Conservation (phyloP, 768 basidiomycete species). For the Phlegmacium glaucopus region DNA sequence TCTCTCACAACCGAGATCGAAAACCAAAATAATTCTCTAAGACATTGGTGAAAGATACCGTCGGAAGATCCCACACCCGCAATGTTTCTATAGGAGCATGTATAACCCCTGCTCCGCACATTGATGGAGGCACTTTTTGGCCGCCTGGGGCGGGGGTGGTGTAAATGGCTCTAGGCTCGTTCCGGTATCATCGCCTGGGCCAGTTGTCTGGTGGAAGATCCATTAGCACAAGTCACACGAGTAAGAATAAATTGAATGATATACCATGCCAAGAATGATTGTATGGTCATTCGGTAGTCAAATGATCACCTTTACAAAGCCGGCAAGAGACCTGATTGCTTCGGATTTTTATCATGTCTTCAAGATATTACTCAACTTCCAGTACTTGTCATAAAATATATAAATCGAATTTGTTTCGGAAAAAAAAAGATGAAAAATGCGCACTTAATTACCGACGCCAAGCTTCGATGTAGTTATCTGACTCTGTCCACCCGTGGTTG, state of each 20-base stretch:
- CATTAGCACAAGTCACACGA: not conserved
- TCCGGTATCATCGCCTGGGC: too few relatives aligned
- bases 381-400: slow-evolving; percentile 36
- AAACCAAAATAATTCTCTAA: slow-evolving; percentile 83
- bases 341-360: slow-evolving; percentile 69
- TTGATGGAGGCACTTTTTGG: slow-evolving; percentile 93
- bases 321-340: slow-evolving; percentile 83
- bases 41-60: slow-evolving; percentile 95
- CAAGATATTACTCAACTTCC: slow-evolving; percentile 64
- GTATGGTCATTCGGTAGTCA: slow-evolving; percentile 99
- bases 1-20: slow-evolving; percentile 86
- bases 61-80: slow-evolving; percentile 79
- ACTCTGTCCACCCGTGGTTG: slow-evolving; percentile 86
- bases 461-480: too few relatives aligned
- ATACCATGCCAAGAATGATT: slow-evolving; percentile 83
- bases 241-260: slow-evolving; percentile 12
- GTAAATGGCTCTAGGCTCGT: slow-evolving; percentile 32
- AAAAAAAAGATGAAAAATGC: slow-evolving; percentile 10
- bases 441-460: slow-evolving; percentile 62
- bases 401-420: not conserved
- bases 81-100: slow-evolving; percentile 77
- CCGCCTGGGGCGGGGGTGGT: slow-evolving; percentile 49
- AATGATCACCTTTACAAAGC: too few relatives aligned
- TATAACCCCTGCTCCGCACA: slow-evolving; percentile 63
- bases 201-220: too few relatives aligned